Evolutionary conservation across 1,139 yeast species (phyloP).

Genomic region (Sugiyamaella novakii): DNA sequence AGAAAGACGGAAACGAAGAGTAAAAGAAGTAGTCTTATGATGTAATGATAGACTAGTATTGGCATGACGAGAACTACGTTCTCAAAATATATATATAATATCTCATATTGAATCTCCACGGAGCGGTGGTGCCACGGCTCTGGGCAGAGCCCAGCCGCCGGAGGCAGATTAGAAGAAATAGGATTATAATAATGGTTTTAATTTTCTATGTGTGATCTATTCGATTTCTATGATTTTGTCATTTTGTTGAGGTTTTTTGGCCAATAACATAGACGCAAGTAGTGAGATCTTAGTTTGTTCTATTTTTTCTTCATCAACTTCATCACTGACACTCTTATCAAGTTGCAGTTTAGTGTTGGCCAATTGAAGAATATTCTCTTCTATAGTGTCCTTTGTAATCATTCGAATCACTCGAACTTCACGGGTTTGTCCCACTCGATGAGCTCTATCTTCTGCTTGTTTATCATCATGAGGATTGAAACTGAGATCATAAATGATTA

Average conservation of each 20-base stretch:
- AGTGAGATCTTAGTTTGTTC: constrained; percentile 51
- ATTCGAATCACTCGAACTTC: constrained; percentile 81
- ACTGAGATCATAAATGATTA: constrained; percentile 87
- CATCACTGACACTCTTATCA: constrained; percentile 66
- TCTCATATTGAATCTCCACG: constrained; percentile 1
- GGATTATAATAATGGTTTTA: too few species aligned
- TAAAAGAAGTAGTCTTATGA: neutral
- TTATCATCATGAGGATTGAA: constrained; percentile 98
- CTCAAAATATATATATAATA: constrained; percentile 12
- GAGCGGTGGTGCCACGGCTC: neutral
- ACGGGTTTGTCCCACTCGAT: constrained; percentile 92
- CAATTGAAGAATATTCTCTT: constrained; percentile 80
- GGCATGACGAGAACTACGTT: constrained; percentile 2
- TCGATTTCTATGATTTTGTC: too few species aligned
- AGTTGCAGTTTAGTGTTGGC: constrained; percentile 90
- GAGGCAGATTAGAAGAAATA: neutral
- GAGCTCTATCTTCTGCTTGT: constrained; percentile 98
- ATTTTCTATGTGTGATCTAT: neutral
- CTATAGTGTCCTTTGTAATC: constrained; percentile 75
- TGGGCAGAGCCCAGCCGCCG: neutral
- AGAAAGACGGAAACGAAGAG: constrained; percentile 15
- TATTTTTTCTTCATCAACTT: constrained; percentile 50
- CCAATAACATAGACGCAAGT: constrained; percentile 52
- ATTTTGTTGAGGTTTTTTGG: too few species aligned
- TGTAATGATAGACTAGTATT: neutral